These are phyloP conservation scores for Phytophthora pinifolia DNA, from an alignment of 352 stramenopile species.

Conservation along the genomic window DNA sequence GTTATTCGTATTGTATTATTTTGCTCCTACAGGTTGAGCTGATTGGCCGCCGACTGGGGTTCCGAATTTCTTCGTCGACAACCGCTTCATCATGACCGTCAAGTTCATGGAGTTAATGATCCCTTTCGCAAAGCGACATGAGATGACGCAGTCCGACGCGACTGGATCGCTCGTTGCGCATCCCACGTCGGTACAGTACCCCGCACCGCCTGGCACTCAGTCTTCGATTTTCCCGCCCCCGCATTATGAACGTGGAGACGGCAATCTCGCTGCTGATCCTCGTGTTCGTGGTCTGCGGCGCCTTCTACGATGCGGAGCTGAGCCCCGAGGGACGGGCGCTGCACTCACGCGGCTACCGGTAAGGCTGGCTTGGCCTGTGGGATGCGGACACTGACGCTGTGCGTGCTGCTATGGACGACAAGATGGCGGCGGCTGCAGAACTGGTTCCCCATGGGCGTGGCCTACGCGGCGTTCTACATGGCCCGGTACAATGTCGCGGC, in stretches of 20 bases:
- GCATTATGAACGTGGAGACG: conserved; percentile 38
- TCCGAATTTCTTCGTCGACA: conserved; percentile 4
- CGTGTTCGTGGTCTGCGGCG: conserved; percentile 51
- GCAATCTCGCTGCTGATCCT: conserved; percentile 49
- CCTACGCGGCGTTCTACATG: conserved; percentile 82
- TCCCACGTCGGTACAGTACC: conserved; percentile 1
- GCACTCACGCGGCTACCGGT: conserved; percentile 49
- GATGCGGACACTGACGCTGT: neutral
- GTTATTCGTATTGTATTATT: no score
- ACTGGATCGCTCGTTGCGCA: conserved; percentile 5
- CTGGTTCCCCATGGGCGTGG: conserved; percentile 76
- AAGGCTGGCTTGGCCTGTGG: neutral
- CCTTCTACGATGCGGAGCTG: conserved; percentile 53
- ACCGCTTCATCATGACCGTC: neutral
- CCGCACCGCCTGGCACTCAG: conserved; percentile 5
- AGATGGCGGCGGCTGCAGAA: conserved; percentile 71
- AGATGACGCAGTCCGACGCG: conserved; percentile 9
- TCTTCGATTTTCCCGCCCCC: conserved; percentile 1
- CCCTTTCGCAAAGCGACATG: neutral
- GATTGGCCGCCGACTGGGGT: neutral
- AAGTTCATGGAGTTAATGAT: neutral
- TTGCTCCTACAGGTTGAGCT: no score
- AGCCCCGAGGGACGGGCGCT: conserved; percentile 39
- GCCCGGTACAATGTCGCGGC: conserved; percentile 72
- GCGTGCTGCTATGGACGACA: neutral